These are phyloP conservation scores for Xylariaceae sp. DNA, from an alignment of 2,329 filamentous ascomycete species.

Conservation along the genomic window DNA sequence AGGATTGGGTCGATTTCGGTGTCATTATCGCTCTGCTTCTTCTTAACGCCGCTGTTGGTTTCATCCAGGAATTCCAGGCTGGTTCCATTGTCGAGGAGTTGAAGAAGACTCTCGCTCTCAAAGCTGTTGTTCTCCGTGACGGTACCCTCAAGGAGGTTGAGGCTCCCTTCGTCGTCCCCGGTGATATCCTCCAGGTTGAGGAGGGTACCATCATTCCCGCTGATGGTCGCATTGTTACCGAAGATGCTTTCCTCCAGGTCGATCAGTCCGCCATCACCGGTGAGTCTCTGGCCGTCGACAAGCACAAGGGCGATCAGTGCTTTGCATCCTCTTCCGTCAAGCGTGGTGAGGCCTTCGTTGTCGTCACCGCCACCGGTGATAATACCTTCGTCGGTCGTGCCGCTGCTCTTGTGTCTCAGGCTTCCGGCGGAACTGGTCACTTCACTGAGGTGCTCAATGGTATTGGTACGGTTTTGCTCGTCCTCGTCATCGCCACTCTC, in stretches of 20 bases:
- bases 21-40: conserved; percentile 81
- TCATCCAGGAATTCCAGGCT: conserved; percentile 85
- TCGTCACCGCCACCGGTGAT: conserved; percentile 82
- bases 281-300: conserved; percentile 87
- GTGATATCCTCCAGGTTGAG: conserved; percentile 85
- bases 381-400: conserved; percentile 87
- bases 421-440: conserved; percentile 71
- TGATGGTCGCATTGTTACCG: conserved; percentile 80
- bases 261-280: conserved; percentile 91
- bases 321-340: conserved; percentile 87
- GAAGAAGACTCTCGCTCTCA: conserved; percentile 85
- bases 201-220: conserved; percentile 89
- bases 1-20: conserved; percentile 91
- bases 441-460: conserved; percentile 89
- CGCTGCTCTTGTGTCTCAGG: conserved; percentile 78
- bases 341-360: conserved; percentile 80
- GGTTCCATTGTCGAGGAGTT: conserved; percentile 87
- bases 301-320: conserved; percentile 75
- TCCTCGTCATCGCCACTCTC: conserved; percentile 76
- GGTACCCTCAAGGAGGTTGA: conserved; percentile 74
- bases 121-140: conserved; percentile 82
- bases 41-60: conserved; percentile 82
- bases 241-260: conserved; percentile 80
- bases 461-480: conserved; percentile 75
- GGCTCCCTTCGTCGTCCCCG: conserved; percentile 79